Base-by-base conservation (phyloP, 2,329 filamentous ascomycete genomes). In the Fusarium subglutinans region DNA sequence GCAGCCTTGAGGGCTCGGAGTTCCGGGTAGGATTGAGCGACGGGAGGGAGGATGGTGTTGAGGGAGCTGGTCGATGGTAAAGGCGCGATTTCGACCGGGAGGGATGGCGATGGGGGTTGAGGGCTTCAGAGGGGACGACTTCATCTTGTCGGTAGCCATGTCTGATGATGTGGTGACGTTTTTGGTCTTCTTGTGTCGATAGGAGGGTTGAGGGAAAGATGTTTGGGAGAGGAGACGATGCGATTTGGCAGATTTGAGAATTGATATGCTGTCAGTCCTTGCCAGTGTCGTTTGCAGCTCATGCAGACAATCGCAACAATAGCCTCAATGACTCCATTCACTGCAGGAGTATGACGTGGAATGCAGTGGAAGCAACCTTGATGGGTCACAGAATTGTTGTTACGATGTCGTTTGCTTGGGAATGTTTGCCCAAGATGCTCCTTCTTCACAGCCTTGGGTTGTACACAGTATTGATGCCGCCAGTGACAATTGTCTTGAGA, bases 401-500 rank as follows among this genome's bases (percentile, higher is more conserved):
- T 28, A 6, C 12, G 4, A 37, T 45, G 12, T 12, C 3, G 45
- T 44, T 51, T 67, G 37, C 45, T 35, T 43, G n/a, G 15, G n/a
- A 3, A 37, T 70, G 26, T 33, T 30, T 40, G 37, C 12, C 6
- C 30, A 15, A 55, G 35, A 28, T 10, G 17, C 24, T 28, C 9
- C 18, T n/a, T 45, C 20, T 54, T 41, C n/a, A 70, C 30, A 58
- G 37, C 38, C 30, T 54, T 8, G 61, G 38, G 22, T 55, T 54
- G 35, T 59, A 67, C 26, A 71, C 62, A 17, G 66, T 67, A 20
- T 74, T 64, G 37, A 79, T 73, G 6, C 78, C 78, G 0, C 80
- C 81, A 35, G 80, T 81, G 22, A 88, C 89, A 51, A 91, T 83
- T 24, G 83, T 88, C 82, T 91, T 91, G 57, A 88, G 85, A 20